phyloP scores from a whole-genome alignment of 768 basidiomycete species.

The Candolleomyces efflorescens region DNA sequence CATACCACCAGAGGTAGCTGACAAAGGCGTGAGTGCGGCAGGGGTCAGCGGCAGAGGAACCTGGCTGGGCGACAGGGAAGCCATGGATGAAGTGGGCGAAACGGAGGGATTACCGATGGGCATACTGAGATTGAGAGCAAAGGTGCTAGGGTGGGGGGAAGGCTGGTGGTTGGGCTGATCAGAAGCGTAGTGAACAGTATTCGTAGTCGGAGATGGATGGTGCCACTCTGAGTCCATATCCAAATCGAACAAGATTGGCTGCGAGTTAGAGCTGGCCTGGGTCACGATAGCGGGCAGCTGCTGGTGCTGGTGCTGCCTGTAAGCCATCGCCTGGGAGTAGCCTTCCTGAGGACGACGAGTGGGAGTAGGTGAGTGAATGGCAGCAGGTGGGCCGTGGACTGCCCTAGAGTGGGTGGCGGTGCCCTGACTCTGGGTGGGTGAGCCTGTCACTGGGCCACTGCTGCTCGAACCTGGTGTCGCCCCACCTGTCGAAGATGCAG shows the following conservation, averaged over 20 bases:
- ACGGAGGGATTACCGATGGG: background rate
- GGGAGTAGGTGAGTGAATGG: background rate
- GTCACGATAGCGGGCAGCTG: background rate
- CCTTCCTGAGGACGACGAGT: background rate
- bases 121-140: background rate
- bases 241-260: background rate
- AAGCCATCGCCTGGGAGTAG: background rate
- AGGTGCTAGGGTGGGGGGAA: background rate
- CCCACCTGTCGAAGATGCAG: no score
- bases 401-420: background rate
- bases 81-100: slow-evolving; percentile 2
- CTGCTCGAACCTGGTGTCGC: background rate
- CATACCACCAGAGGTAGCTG: background rate
- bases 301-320: background rate
- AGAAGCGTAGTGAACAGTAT: background rate
- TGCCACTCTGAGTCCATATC: background rate
- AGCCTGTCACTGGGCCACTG: background rate
- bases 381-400: background rate
- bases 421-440: background rate
- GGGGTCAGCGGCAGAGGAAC: slow-evolving; percentile 3
- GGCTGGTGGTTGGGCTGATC: background rate
- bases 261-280: background rate
- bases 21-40: background rate
- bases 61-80: slow-evolving; percentile 5
- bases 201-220: background rate